These are phyloP conservation scores for Naganishia friedmannii DNA, from an alignment of 768 basidiomycete genomes.

Conservation along the genomic window DNA sequence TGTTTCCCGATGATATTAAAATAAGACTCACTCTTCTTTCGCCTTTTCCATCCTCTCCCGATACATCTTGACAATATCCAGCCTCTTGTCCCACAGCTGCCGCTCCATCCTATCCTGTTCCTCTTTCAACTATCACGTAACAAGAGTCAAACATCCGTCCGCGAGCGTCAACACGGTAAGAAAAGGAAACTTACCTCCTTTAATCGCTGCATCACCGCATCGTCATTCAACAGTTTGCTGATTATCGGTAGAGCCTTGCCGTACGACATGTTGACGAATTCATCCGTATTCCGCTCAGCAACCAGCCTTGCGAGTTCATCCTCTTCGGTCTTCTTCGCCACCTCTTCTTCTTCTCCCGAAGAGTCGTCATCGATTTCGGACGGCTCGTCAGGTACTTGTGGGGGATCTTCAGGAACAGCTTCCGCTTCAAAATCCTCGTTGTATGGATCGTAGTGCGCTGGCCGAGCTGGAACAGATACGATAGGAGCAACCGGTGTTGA, in stretches of 20 bases:
- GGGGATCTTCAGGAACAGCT: background rate
- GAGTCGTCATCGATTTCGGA: background rate
- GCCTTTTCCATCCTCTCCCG: constrained; percentile 10
- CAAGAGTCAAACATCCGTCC: background rate
- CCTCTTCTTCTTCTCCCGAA: background rate
- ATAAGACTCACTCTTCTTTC: constrained; percentile 1
- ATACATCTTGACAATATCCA: constrained; percentile 12
- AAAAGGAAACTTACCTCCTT: background rate
- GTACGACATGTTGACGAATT: constrained; percentile 14
- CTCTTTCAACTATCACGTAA: constrained; percentile 8
- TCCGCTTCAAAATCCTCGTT: background rate
- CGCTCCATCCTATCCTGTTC: constrained; percentile 16
- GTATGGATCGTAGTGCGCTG: background rate
- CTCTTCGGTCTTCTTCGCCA: background rate
- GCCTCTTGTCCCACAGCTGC: constrained; percentile 18
- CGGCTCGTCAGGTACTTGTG: background rate
- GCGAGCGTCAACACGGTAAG: background rate
- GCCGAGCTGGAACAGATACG: background rate
- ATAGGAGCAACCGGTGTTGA: background rate
- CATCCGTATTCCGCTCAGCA: background rate
- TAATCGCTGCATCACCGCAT: constrained; percentile 8
- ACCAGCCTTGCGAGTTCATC: background rate
- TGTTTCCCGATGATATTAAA: background rate
- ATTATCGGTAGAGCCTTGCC: background rate
- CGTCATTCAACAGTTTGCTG: background rate